Base-by-base conservation (phyloP, 2,329 filamentous ascomycete species). In the Colletotrichum sp. region DNA sequence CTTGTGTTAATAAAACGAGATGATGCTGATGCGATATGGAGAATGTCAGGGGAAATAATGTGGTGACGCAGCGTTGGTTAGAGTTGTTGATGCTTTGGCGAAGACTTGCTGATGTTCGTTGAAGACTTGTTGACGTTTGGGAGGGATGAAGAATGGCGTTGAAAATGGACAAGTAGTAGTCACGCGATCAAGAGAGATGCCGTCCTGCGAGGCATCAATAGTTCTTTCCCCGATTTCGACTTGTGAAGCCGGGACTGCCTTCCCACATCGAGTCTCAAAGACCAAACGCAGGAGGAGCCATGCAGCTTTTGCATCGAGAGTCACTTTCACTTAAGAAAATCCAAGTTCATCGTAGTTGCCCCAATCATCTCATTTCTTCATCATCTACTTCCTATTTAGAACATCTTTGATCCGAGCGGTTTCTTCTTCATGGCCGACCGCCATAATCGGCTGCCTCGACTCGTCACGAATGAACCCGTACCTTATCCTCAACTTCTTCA, bases 181-280 rank as follows among this genome's bases (percentile, higher is more conserved):
- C n/a, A 0, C 11, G n/a, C n/a, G 12, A 6, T 52, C 44, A 2
- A 12, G 11, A 22, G 4, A 52, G 44, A 0, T 52, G 3, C 44
- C 0, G 11, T 52, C 44, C 44, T 52, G 9, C 39, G 19, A 49
- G 9, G 1, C 19, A n/a, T 4, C 44, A 3, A 13, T 22, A 1
- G 44, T 8, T 13, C 44, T 13, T 52, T 52, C 44, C 44, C 4
- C 0, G 11, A 13, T 3, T 13, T 0, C 44, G 44, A 52, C 44
- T 52, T 22, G 2, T 13, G 3, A 8, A 2, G 44, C 2, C 4
- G 44, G 44, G 0, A 13, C n/a, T 2, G n/a, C 44, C 44, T 52
- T 52, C 44, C 11, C 44, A 49, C 2, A 22, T 3, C 3, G 2
- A 49, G 44, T n/a, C 0, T 2, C n/a, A 22, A 3, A 49, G 44